Evolutionary conservation across 441 rosid species (phyloP).

Genomic region (Aleurites moluccanus): DNA sequence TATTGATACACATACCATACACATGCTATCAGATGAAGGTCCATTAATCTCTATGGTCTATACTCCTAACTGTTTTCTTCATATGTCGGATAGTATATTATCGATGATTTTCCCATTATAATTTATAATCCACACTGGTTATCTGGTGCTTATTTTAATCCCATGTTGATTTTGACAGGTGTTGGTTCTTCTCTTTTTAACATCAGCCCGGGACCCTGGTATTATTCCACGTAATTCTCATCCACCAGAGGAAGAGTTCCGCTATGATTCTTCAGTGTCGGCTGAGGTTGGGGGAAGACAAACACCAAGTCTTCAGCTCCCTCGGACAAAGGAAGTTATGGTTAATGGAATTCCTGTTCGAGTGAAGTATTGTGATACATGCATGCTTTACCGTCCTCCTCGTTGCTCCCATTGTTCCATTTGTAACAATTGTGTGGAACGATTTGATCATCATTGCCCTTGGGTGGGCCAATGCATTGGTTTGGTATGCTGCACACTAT

Average conservation of each 20-base stretch:
- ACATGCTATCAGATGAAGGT: neutral
- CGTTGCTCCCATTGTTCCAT: conserved; percentile 95
- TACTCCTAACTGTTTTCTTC: neutral
- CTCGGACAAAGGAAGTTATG: conserved; percentile 75
- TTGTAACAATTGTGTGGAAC: conserved; percentile 86
- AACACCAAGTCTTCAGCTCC: conserved; percentile 75
- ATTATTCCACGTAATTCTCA: conserved; percentile 81
- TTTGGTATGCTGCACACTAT: conserved; percentile 48
- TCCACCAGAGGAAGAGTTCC: conserved; percentile 91
- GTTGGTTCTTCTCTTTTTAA: conserved; percentile 70
- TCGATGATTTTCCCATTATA: neutral
- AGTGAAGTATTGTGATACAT: conserved; percentile 86
- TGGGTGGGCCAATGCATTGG: conserved; percentile 99
- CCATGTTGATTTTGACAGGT: conserved; percentile 53
- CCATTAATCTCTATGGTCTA: neutral
- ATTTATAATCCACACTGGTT: neutral
- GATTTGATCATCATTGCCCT: conserved; percentile 95
- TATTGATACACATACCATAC: neutral
- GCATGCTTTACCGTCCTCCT: conserved; percentile 95
- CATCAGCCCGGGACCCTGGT: conserved; percentile 93
- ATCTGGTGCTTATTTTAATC: neutral
- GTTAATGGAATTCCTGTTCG: conserved; percentile 70
- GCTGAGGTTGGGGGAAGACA: conserved; percentile 71
- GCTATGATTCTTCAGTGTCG: conserved; percentile 57
- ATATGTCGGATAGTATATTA: neutral